Conservation (phyloP, 2,329 filamentous ascomycete genomes). For the Thermothelomyces thermophilus region DNA sequence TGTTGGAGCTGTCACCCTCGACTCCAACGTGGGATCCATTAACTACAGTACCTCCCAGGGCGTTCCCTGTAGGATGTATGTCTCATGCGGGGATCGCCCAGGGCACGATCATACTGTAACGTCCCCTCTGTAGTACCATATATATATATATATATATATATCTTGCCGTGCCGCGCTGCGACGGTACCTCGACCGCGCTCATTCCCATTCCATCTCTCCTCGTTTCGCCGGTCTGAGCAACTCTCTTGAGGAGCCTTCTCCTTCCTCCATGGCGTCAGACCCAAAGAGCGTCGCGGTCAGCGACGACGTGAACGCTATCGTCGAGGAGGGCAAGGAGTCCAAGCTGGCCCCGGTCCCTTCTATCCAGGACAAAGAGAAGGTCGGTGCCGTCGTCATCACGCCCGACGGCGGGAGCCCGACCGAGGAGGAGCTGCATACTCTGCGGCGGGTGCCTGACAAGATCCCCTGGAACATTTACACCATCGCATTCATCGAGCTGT, state of each 20-base stretch:
- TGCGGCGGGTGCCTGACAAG: conserved; percentile 49
- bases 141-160: too few species aligned
- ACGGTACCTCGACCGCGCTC: background rate
- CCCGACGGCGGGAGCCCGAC: conserved; percentile 32
- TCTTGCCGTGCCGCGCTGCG: background rate
- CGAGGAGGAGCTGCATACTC: conserved; percentile 44
- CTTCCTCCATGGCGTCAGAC: conserved; percentile 15
- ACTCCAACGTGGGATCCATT: background rate
- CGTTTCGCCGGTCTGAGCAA: background rate
- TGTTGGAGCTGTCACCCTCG: background rate
- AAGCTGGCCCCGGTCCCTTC: conserved; percentile 9
- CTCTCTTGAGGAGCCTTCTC: background rate
- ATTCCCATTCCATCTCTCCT: background rate
- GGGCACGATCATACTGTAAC: background rate
- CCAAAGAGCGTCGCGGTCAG: conserved; percentile 16
- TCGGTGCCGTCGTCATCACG: conserved; percentile 9
- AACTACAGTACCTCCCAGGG: background rate
- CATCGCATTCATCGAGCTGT: conserved; percentile 61
- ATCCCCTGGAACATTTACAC: conserved; percentile 56
- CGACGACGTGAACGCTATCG: conserved; percentile 14
- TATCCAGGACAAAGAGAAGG: conserved; percentile 4
- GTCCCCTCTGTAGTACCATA: conserved; percentile 2
- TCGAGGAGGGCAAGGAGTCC: conserved; percentile 17
- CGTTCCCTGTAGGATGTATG: conserved; percentile 1
- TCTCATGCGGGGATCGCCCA: conserved; percentile 2